Percentiles rank a stretch among this genome's conserved stretches.
Conservation (phyloP, 2,329 filamentous ascomycete genomes). For the Botrytis fabae region DNA sequence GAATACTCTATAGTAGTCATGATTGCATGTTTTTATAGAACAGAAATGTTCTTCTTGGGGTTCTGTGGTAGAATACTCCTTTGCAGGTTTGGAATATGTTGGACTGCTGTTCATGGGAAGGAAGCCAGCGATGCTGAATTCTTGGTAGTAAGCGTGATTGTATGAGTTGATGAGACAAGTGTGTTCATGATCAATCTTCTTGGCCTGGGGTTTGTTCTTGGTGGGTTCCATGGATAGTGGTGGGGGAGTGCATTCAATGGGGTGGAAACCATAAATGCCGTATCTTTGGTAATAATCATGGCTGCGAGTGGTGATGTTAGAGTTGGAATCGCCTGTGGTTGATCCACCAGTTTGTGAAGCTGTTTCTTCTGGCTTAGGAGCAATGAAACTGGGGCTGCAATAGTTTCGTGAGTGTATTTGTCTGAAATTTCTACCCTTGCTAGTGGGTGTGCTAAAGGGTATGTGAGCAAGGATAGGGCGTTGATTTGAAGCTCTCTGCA, state of each 20-base stretch:
- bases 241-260: not conserved
- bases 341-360: fast-evolving
- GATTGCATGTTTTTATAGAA: not conserved
- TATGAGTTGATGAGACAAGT: not conserved
- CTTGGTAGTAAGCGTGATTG: not conserved
- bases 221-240: not conserved
- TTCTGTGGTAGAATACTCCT: not conserved
- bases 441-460: no score
- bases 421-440: not conserved
- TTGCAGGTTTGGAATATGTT: not conserved
- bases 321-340: not conserved
- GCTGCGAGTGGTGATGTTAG: not conserved
- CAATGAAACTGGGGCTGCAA: not conserved
- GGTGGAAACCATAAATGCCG: not conserved
- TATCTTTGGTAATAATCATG: not conserved
- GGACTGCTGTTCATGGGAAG: not conserved
- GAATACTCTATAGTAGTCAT: not conserved
- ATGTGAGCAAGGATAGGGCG: not conserved
- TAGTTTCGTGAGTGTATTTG: not conserved
- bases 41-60: not conserved
- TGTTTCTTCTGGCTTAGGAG: no score
- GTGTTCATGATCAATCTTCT: not conserved
- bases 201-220: no score
- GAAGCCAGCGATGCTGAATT: not conserved
- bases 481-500: no score